phyloP scores from a whole-genome alignment of 164 flowering plant genomes.

The Umbellularia californica region DNA sequence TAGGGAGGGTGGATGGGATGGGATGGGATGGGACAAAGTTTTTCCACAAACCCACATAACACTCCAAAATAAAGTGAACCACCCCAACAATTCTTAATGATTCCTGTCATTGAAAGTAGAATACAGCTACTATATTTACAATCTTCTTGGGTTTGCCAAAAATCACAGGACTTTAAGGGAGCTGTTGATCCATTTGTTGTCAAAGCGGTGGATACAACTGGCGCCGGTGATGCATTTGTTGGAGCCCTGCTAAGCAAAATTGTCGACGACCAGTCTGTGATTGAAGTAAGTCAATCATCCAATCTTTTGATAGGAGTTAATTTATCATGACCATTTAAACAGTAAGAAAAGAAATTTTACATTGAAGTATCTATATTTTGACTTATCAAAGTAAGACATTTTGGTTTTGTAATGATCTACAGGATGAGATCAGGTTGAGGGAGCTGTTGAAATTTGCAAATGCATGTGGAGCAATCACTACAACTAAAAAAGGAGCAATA shows the following conservation, averaged over 20 bases:
- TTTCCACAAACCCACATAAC: too few species aligned
- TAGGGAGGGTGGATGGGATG: too few species aligned
- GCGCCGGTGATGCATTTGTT: conserved; percentile 92
- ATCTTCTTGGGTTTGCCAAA: background rate
- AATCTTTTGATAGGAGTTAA: background rate
- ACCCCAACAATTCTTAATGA: too few species aligned
- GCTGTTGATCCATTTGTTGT: conserved; percentile 57
- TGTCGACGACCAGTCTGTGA: conserved; percentile 54
- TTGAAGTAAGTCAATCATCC: conserved; percentile 43
- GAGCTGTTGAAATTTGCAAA: conserved; percentile 41
- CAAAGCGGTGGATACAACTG: conserved; percentile 86
- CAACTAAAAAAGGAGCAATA: conserved; percentile 62
- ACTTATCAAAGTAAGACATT: background rate
- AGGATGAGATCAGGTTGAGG: conserved; percentile 50
- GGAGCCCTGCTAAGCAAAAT: conserved; percentile 71
- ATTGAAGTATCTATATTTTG: too few species aligned
- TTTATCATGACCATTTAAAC: background rate
- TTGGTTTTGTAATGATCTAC: background rate
- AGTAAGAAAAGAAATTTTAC: too few species aligned
- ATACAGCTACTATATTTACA: too few species aligned
- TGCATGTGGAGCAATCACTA: conserved; percentile 59
- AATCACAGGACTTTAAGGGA: conserved; percentile 67
- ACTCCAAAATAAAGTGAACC: too few species aligned
- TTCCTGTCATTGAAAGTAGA: background rate
- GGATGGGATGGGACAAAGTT: too few species aligned